Base-by-base conservation (phyloP, 2,329 filamentous ascomycete genomes). In the Lasiodiplodia sp. region DNA sequence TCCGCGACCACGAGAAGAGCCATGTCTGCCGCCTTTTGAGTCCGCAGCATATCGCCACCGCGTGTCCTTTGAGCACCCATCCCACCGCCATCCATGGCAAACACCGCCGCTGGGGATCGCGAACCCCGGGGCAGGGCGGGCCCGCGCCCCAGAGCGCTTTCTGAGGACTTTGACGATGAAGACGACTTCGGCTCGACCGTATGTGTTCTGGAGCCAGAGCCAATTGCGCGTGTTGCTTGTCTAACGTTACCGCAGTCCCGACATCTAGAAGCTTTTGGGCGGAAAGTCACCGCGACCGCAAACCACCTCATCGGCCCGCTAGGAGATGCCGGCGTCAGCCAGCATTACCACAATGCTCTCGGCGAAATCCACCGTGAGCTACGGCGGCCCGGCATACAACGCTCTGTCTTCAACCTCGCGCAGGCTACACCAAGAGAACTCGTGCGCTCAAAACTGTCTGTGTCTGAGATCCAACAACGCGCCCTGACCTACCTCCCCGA, bases 241-340 rank as follows among this genome's bases (percentile, higher is more conserved):
- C 66, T 68, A 53, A 68, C 37, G 25, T 63, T 38, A n/a, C 55
- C 51, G n/a, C 67, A 97, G 94, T 89, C 93, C 67, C 91, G 93
- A 75, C 92, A 96, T 72, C 84, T 98, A 74, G 94, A 97, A 82
- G 92, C 93, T 67, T 97, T 99, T 81, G 89, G 94, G 73, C 90
- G 95, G 77, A 99, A 97, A 82, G 94, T 98, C 71, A 96, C 94
- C 37, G 93, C 93, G 34, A 98, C 96, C 23, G 96, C 96, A 68
- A 92, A 89, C 76, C 94, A 97, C 80, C 86, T 99, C 73, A 97
- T 98, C 76, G 91, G 87, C 55, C 67, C 67, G n/a, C 51, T 64
- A 31, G 67, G 77, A 69, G 81, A 80, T 80, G 85, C 78, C 73
- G 84, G 76, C 75, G 86, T 82, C 78, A 85, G 78, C 76, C 80